A percentile compares a stretch with the other conserved stretches of the same genome.
Evolutionary conservation across 768 basidiomycete genomes (phyloP).

Genomic region (Paxillus ammoniavirescens): DNA sequence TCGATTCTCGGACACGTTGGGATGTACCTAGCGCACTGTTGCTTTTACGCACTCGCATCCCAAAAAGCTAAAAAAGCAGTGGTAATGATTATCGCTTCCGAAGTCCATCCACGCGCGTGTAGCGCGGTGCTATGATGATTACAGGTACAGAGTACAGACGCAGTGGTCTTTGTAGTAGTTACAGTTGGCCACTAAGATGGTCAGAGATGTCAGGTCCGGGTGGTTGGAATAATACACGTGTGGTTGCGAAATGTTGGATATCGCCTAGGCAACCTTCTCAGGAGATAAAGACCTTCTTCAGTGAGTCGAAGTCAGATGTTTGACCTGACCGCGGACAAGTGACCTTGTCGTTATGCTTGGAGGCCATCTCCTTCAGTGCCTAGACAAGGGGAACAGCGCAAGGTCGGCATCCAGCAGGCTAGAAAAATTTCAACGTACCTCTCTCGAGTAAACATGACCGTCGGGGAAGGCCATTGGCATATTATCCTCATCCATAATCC

Average conservation of each 20-base stretch:
- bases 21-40: background rate
- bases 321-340: slow-evolving; percentile 77
- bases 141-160: background rate
- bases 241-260: background rate
- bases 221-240: background rate
- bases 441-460: slow-evolving; percentile 90
- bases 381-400: slow-evolving; percentile 30
- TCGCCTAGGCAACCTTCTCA: slow-evolving; percentile 32
- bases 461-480: slow-evolving; percentile 90
- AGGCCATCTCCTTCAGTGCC: slow-evolving; percentile 87
- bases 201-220: background rate
- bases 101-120: slow-evolving; percentile 22
- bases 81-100: slow-evolving; percentile 23
- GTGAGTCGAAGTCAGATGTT: slow-evolving; percentile 57
- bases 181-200: background rate
- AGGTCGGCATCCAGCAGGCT: slow-evolving; percentile 8
- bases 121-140: background rate
- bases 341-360: slow-evolving; percentile 75
- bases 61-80: slow-evolving; percentile 9
- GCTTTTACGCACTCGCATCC: slow-evolving; percentile 14
- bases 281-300: slow-evolving; percentile 91
- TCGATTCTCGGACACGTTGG: slow-evolving; percentile 25
- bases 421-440: slow-evolving; percentile 49
- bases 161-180: background rate
- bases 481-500: slow-evolving; percentile 94